Evolutionary conservation across 176 grass and related monocot species (phyloP).

Genomic region (Poa annua): DNA sequence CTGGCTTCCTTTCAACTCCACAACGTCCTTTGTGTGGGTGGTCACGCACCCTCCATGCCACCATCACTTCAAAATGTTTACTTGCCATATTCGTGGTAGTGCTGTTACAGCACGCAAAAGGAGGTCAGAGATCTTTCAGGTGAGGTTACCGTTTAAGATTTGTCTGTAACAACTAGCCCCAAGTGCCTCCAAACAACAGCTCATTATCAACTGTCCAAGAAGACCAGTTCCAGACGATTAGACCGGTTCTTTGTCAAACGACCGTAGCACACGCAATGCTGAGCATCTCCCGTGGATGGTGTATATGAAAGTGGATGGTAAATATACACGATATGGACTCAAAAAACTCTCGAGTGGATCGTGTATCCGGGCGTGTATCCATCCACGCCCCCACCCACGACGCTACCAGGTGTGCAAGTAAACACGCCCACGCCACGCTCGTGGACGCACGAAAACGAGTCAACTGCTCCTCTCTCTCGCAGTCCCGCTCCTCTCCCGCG

Average conservation of each 20-base stretch:
- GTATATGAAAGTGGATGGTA: no score
- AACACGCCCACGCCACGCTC: no score
- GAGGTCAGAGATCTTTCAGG: background rate
- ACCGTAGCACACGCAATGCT: background rate
- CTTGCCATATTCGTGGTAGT: background rate
- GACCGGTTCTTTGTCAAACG: background rate
- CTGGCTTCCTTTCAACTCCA: constrained; percentile 32
- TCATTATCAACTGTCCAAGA: background rate
- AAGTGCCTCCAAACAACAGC: constrained; percentile 9
- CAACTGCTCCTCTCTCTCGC: no score
- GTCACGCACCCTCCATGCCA: constrained; percentile 24
- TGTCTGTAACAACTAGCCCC: background rate
- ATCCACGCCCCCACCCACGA: no score
- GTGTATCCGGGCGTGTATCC: no score
- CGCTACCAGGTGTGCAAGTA: no score
- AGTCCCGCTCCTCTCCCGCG: no score
- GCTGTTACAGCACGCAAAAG: constrained; percentile 42
- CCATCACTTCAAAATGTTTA: background rate
- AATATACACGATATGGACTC: no score
- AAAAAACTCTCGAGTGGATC: no score
- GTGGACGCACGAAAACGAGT: no score
- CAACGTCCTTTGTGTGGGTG: background rate
- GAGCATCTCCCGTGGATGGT: no score
- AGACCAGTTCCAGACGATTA: background rate
- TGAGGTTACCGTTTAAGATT: background rate